Evolutionary conservation across 2,329 filamentous ascomycete species (phyloP), one percentile per base, ranked within the genome.

Genomic region (Sporothrix brunneoviolacea): DNA sequence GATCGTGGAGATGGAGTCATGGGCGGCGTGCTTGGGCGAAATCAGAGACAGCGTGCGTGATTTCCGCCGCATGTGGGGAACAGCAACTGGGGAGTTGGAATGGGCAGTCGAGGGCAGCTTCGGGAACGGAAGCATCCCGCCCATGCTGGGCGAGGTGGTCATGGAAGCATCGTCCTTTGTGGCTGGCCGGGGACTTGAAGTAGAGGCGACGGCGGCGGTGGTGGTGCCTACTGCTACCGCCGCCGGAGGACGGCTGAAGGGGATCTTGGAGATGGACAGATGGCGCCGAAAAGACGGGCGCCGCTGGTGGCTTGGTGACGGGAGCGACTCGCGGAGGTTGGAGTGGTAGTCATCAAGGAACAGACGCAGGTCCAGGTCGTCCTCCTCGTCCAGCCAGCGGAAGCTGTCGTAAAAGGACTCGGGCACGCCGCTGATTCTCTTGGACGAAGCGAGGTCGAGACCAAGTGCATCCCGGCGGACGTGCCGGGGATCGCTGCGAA

Each of bases 351-450:
- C 82, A 61, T 88, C 83, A 28, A 89, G 67, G 33, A 75, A 76
- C 33, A 91, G 72, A 39, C 77, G 73, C 21, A 84, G 65, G 59
- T 91, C 84, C 28, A 91, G 69, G 47, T 86, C 79, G 16, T 83
- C 77, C 48, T 87, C 82, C 51, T 88, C 83, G 27, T 90, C 84
- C 22, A 89, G 70, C 84, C 85, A 88, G 43, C 82, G 75, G 57
- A 89, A 85, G 61, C 76, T 83, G 54, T 88, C 81, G 44, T 80
- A 79, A 51, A 86, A 70, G 1, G 77, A 76, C 45, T 79, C 73
- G 32, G 76, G 67, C 58, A 76, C 61, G 27, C 54, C 57, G 48
- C 60, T 59, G 24, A 45, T 51, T n/a, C 50, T 45, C 48, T 55
- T 48, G 48, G 13, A 16, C 19, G 45, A 6, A 8, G 24, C 41